Conservation (phyloP, 2,329 filamentous ascomycete species). For the Hirsutella thompsonii region DNA sequence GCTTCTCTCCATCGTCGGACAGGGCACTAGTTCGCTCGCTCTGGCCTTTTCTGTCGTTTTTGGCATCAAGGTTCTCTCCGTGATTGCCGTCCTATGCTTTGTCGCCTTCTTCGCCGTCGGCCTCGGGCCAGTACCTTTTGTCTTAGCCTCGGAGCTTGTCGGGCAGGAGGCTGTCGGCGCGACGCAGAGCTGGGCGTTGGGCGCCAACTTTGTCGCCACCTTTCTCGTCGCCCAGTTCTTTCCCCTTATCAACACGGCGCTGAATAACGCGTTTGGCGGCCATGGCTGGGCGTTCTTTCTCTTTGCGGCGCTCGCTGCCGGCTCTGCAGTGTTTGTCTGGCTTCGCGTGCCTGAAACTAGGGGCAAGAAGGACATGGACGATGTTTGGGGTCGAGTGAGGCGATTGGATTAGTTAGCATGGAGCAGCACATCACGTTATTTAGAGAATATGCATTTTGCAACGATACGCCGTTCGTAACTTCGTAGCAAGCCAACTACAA, state of each 20-base stretch:
- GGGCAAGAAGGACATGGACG: slow-evolving; percentile 70
- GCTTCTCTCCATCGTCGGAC: slow-evolving; percentile 69
- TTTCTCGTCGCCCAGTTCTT: slow-evolving; percentile 94
- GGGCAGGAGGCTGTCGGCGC: slow-evolving; percentile 83
- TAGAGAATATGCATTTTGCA: too few relatives aligned
- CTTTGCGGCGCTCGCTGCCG: slow-evolving; percentile 63
- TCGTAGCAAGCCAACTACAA: too few relatives aligned
- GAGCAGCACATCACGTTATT: too few relatives aligned
- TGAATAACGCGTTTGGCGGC: slow-evolving; percentile 52
- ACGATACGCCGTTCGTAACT: too few relatives aligned
- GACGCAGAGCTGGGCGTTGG: slow-evolving; percentile 77
- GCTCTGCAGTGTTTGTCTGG: slow-evolving; percentile 60
- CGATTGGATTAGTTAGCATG: slow-evolving; percentile 38
- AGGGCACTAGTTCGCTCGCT: slow-evolving; percentile 64
- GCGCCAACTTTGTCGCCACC: slow-evolving; percentile 79
- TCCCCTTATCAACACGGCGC: slow-evolving; percentile 64
- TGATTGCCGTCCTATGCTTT: slow-evolving; percentile 69
- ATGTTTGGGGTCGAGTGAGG: slow-evolving; percentile 72
- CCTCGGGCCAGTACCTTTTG: slow-evolving; percentile 87
- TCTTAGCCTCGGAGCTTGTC: slow-evolving; percentile 83
- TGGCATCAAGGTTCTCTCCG: slow-evolving; percentile 61
- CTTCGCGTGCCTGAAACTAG: slow-evolving; percentile 76
- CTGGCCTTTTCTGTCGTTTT: slow-evolving; percentile 72
- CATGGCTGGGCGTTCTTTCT: slow-evolving; percentile 81
- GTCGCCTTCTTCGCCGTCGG: slow-evolving; percentile 85